Conservation (phyloP, 2,329 filamentous ascomycete species). For the Cercospora sp. region DNA sequence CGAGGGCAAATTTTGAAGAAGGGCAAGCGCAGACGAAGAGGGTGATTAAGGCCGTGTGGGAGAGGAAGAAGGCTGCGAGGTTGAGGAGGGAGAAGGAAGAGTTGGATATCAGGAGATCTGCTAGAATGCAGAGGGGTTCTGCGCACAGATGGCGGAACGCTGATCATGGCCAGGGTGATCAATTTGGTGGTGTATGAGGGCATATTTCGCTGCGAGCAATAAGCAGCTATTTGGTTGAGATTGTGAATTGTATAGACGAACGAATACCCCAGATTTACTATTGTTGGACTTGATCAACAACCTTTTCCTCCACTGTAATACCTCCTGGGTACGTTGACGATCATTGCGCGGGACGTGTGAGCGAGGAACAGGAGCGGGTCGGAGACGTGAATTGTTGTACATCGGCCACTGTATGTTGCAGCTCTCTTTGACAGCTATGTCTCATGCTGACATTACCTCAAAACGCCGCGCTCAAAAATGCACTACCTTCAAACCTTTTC, state of each 20-base stretch:
- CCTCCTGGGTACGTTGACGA: no score
- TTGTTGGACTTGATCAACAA: background rate
- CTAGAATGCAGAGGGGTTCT: constrained; percentile 22
- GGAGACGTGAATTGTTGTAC: background rate
- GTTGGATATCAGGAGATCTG: constrained; percentile 32
- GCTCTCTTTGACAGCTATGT: background rate
- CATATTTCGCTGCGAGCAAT: background rate
- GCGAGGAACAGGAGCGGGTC: background rate
- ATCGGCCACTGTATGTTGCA: background rate
- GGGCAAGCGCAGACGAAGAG: constrained; percentile 75
- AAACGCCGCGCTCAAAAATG: constrained; percentile 6
- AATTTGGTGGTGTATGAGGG: constrained; percentile 27
- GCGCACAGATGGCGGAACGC: constrained; percentile 27
- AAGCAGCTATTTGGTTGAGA: background rate
- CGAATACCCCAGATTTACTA: background rate
- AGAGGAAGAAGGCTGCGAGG: constrained; percentile 76
- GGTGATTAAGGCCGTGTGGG: constrained; percentile 85
- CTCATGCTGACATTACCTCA: constrained; percentile 1
- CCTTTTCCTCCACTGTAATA: no score
- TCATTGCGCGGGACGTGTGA: background rate
- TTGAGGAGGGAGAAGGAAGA: constrained; percentile 53
- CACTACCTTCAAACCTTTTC: background rate
- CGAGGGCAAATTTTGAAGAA: constrained; percentile 82
- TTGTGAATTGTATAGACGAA: background rate
- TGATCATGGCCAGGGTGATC: constrained; percentile 32